phyloP scores from a whole-genome alignment of 2,329 filamentous ascomycete species.

The Albophoma yamanashiensis region DNA sequence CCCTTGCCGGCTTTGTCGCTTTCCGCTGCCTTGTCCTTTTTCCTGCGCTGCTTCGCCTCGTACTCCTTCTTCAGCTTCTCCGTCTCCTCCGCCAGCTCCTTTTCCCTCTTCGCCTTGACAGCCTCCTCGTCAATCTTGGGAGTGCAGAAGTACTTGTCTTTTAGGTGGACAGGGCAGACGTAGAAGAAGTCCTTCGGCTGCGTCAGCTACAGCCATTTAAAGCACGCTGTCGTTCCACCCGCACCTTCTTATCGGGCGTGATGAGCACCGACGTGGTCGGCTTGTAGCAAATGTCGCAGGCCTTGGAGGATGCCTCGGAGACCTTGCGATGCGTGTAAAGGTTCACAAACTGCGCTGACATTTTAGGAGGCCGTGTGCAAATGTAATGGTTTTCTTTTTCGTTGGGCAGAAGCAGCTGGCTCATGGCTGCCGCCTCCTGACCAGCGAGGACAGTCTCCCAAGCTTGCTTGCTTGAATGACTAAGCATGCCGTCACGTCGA shows the following conservation, averaged over 20 bases:
- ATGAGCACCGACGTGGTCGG: conserved; percentile 79
- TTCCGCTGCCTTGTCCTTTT: conserved; percentile 56
- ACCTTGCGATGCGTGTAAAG: conserved; percentile 79
- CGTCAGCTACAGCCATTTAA: neutral
- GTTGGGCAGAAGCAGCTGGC: neutral
- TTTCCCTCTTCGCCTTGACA: conserved; percentile 48
- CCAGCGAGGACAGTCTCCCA: neutral
- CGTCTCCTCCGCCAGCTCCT: conserved; percentile 53
- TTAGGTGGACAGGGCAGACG: conserved; percentile 72
- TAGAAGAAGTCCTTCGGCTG: conserved; percentile 69
- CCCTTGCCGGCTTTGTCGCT: conserved; percentile 23
- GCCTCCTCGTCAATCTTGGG: conserved; percentile 62
- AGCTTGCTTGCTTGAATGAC: neutral
- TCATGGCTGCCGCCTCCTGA: neutral
- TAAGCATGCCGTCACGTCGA: conserved; percentile 2
- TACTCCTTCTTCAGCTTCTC: conserved; percentile 65
- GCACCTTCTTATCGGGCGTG: conserved; percentile 79
- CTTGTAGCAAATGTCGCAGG: conserved; percentile 89
- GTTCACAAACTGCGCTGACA: conserved; percentile 49
- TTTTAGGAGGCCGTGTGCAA: neutral
- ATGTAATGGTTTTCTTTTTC: neutral
- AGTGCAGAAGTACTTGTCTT: conserved; percentile 70
- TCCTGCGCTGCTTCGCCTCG: conserved; percentile 59
- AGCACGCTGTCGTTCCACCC: neutral
- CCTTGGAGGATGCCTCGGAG: conserved; percentile 69